phyloP scores from a whole-genome alignment of 2,329 filamentous ascomycete species.

The Thermoascus crustaceus region DNA sequence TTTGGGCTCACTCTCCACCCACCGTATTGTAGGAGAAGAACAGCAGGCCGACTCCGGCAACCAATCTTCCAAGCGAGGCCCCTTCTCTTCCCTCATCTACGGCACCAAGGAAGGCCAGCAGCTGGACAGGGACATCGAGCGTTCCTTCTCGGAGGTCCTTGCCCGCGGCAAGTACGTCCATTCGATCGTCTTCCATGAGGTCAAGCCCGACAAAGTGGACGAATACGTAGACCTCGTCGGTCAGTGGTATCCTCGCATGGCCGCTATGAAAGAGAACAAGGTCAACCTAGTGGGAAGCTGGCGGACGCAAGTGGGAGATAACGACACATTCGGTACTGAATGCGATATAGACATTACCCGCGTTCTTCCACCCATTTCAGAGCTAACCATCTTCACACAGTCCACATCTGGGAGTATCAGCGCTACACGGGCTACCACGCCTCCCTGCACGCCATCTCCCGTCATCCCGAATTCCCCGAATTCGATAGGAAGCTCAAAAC shows the following conservation, averaged over 20 bases:
- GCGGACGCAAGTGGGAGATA: slow-evolving; percentile 95
- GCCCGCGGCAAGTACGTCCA: slow-evolving; percentile 97
- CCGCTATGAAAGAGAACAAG: slow-evolving; percentile 75
- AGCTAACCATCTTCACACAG: slow-evolving; percentile 41
- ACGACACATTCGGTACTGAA: slow-evolving; percentile 95
- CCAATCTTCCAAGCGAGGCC: slow-evolving; percentile 57
- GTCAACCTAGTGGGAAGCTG: slow-evolving; percentile 96
- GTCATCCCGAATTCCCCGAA: slow-evolving; percentile 71
- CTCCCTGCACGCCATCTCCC: slow-evolving; percentile 75
- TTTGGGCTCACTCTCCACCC: slow-evolving; percentile 53
- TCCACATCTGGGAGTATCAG: slow-evolving; percentile 99
- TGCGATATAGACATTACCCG: too few species aligned
- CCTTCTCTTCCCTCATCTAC: slow-evolving; percentile 84
- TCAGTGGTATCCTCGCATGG: slow-evolving; percentile 86
- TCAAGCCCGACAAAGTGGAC: slow-evolving; percentile 90
- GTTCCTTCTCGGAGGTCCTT: slow-evolving; percentile 89
- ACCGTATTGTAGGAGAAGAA: slow-evolving; percentile 47
- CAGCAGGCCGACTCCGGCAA: slow-evolving; percentile 52
- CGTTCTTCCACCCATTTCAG: too few species aligned
- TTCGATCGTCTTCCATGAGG: slow-evolving; percentile 92
- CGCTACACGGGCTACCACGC: slow-evolving; percentile 93
- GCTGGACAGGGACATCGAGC: slow-evolving; percentile 90
- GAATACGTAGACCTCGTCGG: slow-evolving; percentile 89
- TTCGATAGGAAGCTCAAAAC: slow-evolving; percentile 79
- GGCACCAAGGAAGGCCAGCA: slow-evolving; percentile 92